These are phyloP conservation scores for Botryobasidium botryosum DNA, from an alignment of 768 basidiomycete species.

Conservation along the genomic window DNA sequence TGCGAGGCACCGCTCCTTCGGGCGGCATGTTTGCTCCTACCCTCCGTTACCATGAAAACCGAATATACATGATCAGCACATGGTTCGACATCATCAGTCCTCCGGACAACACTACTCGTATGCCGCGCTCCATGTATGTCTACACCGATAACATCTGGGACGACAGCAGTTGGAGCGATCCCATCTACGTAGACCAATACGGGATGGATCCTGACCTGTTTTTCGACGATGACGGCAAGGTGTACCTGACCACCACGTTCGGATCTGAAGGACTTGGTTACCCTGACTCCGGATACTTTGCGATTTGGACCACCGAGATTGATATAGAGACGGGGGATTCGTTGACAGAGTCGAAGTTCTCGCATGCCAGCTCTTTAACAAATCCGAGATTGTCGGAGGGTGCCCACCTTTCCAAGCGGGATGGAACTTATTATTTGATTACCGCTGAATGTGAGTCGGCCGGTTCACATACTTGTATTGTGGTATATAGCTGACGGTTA, in stretches of 20 bases:
- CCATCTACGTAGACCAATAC: conserved; percentile 11
- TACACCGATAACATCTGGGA: conserved; percentile 14
- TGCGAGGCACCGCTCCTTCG: too few relatives aligned
- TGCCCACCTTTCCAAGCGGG: too few relatives aligned
- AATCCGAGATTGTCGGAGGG: too few relatives aligned
- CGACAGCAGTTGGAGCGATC: conserved; percentile 12
- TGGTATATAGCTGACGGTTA: too few relatives aligned
- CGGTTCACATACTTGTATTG: too few relatives aligned
- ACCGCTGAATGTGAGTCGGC: too few relatives aligned
- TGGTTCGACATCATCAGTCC: too few relatives aligned
- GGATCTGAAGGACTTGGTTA: background rate
- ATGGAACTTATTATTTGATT: too few relatives aligned
- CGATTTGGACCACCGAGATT: conserved; percentile 1
- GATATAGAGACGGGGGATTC: background rate
- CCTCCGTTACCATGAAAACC: too few relatives aligned
- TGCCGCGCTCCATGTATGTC: conserved; percentile 12
- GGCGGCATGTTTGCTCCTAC: too few relatives aligned
- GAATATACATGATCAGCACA: too few relatives aligned
- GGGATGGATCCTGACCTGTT: conserved; percentile 16
- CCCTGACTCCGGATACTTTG: conserved; percentile 2
- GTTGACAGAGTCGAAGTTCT: background rate
- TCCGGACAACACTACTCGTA: background rate
- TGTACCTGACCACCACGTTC: conserved; percentile 8
- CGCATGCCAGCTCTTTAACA: too few relatives aligned
- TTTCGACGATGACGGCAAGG: conserved; percentile 13